Base-by-base conservation (phyloP, 306 rosid genomes). In the Trifolium dubium region DNA sequence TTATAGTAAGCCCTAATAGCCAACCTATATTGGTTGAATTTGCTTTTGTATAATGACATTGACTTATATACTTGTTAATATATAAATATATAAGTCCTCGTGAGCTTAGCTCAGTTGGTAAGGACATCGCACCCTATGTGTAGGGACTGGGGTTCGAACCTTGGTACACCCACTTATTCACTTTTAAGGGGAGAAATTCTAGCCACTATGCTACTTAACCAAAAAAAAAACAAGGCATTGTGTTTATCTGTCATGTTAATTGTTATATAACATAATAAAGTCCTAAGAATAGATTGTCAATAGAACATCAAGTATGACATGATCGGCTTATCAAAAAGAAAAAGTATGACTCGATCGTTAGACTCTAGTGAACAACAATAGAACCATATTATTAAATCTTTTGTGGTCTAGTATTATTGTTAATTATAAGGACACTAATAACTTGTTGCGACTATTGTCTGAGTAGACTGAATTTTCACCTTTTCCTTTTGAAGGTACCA, bases 401-500 rank as follows among this genome's bases (percentile, higher is more conserved):
- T 12, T n/a, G 54, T 43, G 49, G n/a, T 43, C n/a, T 43, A 43
- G n/a, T 43, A 5, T 43, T 11, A 43, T 43, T 43, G 49, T 43
- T 10, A 43, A 43, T 23, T 23, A 23, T 3, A 43, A 43, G 47
- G 47, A 43, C 14, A 14, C 10, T 3, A 11, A 43, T 43, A 41
- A 43, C 47, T 10, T 4, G 5, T 43, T 43, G 5, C 13, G 5
- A 1, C n/a, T 43, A 43, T 43, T 43, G 49, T 43, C n/a, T 43
- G 49, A 43, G 49, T 43, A 43, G n/a, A 53, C 44, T 40, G 4
- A 44, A 51, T 65, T 54, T 71, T 64, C 55, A 23, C 76, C 47
- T 63, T 29, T 28, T 40, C 31, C 51, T 64, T 68, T 64, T 47
- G 35, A 72, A 92, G 99, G 89, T 85, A 86, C 93, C 58, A 92